Base-by-base conservation (phyloP, 2,329 filamentous ascomycete species). In the Tolypocladium inflatum region DNA sequence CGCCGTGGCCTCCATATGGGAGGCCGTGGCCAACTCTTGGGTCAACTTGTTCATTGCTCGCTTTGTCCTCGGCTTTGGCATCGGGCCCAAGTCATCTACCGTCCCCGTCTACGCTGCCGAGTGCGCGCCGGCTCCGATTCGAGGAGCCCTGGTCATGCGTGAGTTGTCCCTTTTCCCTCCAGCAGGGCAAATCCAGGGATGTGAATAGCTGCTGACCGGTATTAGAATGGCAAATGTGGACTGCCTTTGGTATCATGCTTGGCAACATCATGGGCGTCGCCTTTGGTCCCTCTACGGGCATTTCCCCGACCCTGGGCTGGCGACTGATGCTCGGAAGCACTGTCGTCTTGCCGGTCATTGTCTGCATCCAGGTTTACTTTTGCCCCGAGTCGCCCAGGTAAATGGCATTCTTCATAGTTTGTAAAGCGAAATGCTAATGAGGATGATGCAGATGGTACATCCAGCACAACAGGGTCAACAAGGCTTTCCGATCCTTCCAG, bases 41-140 rank as follows among this genome's bases (percentile, higher is more conserved):
- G n/a, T 55, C 4, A 41, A 82, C 76, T 77, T 89, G 60, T 79
- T 90, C 59, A 73, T 83, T 55, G 83, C 82, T 51, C 81, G 87
- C 30, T 84, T 89, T 62, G 74, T 84, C 17, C 78, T 90, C 58
- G 88, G 88, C 0, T 79, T 90, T 45, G 86, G 83, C 2, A 86
- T 89, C 62, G 86, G 86, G 5, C 78, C 83, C 38, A 88, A 88
- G 67, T 81, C 81, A 15, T 79, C 78, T 4, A 83, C 78, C 1
- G 82, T 86, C 0, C 88, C 89, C 0, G 83, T 91, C 50, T 91
- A 89, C 65, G 84, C 86, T 1, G 87, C 88, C 1, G 88, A 91
- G 68, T 87, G 82, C 53, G 80, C 84, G 0, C 87, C 87, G 0
- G 82, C 86, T 2, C 67, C 76, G 5, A 85, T 90, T 55, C 81